These are phyloP conservation scores for Rubus parviflorus DNA, from an alignment of 306 rosid species.

Conservation along the genomic window DNA sequence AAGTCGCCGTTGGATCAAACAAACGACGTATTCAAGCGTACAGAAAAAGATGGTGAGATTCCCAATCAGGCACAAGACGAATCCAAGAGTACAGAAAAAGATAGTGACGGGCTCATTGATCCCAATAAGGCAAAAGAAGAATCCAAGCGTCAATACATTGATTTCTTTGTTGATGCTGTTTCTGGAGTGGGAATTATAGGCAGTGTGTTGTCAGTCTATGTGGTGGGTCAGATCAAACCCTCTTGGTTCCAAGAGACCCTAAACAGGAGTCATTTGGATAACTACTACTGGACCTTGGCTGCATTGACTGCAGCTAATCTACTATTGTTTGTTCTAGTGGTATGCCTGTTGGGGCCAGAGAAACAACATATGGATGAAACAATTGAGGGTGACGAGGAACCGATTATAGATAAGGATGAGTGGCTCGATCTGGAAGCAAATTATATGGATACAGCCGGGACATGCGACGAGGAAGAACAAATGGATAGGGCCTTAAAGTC, in stretches of 20 bases:
- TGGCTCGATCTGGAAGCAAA: too few relatives aligned
- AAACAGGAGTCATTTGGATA: slow-evolving; percentile 38
- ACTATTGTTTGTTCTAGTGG: background rate
- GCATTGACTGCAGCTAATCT: slow-evolving; percentile 24
- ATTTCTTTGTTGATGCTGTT: background rate
- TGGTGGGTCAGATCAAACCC: slow-evolving; percentile 15
- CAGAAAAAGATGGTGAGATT: background rate
- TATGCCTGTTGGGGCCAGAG: background rate
- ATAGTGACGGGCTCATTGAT: background rate
- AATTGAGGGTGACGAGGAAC: too few relatives aligned
- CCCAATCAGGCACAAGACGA: background rate
- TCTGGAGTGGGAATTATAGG: slow-evolving; percentile 32
- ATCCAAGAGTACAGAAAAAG: background rate
- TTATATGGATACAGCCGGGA: too few relatives aligned
- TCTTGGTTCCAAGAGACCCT: slow-evolving; percentile 41
- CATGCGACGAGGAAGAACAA: too few relatives aligned
- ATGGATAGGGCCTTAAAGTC: too few relatives aligned
- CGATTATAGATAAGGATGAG: too few relatives aligned
- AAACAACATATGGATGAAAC: too few relatives aligned
- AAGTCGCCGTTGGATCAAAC: background rate
- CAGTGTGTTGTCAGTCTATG: slow-evolving; percentile 27
- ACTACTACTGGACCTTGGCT: slow-evolving; percentile 37
- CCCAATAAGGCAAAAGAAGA: background rate
- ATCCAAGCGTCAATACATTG: background rate
- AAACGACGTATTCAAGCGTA: background rate